Conservation (phyloP, 768 basidiomycete genomes). For the Rhizopogon roseolus region DNA sequence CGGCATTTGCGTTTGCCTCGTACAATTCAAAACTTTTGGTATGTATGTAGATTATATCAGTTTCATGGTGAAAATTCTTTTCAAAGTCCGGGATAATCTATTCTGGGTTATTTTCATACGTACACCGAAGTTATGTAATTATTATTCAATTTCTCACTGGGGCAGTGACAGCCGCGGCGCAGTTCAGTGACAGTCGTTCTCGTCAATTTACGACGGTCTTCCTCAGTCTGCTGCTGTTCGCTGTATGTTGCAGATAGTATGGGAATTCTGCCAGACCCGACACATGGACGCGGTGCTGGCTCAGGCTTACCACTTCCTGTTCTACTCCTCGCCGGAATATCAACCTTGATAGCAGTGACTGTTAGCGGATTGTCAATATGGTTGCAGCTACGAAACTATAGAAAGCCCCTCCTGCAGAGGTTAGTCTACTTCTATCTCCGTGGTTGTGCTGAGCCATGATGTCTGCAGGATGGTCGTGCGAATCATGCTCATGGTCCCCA, state of each 20-base stretch:
- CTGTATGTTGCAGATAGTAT: conserved; percentile 2
- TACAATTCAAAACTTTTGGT: no score
- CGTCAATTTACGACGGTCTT: neutral
- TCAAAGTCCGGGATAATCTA: no score
- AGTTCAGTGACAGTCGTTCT: neutral
- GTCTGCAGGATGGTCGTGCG: conserved; percentile 76
- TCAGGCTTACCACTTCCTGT: conserved; percentile 54
- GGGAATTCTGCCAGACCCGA: conserved; percentile 12
- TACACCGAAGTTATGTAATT: no score
- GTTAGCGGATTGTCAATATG: conserved; percentile 73
- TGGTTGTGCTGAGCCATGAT: neutral
- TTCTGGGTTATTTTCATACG: no score
- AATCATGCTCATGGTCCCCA: conserved; percentile 95
- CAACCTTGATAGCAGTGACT: conserved; percentile 63
- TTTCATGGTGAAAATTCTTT: no score
- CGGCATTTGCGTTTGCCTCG: no score
- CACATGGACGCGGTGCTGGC: conserved; percentile 44
- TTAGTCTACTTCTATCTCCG: conserved; percentile 19
- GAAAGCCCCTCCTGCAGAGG: conserved; percentile 79
- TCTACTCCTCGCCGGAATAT: conserved; percentile 57
- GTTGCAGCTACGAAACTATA: conserved; percentile 81
- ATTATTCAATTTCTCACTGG: no score
- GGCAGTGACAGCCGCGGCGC: no score
- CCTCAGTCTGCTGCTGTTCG: no score
- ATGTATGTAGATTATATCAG: no score